Conservation (phyloP, 225 moss, liverwort and hornwort genomes). For the Lunularia cruciata region DNA sequence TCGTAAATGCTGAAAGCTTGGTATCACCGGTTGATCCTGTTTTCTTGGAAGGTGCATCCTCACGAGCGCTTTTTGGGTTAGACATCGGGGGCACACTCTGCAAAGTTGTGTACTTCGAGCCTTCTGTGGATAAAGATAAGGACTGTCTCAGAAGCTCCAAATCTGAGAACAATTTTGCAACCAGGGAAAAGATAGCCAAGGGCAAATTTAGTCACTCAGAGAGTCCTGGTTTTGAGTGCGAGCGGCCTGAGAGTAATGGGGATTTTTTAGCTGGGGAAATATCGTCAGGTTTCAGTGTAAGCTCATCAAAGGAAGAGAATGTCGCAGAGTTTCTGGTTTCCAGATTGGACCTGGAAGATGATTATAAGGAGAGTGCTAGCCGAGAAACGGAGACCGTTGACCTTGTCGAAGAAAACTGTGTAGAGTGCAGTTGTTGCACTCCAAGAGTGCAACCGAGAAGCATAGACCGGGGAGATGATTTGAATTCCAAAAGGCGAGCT, state of each 20-base stretch:
- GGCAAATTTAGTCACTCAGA: not conserved
- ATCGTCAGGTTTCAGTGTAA: not conserved
- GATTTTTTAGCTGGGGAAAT: not conserved
- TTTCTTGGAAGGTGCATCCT: constrained; percentile 69
- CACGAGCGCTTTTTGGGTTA: constrained; percentile 66
- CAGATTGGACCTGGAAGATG: constrained; percentile 1
- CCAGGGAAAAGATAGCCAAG: not conserved
- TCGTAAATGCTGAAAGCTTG: constrained; percentile 23
- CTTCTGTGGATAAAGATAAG: constrained; percentile 22
- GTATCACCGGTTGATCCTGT: constrained; percentile 58
- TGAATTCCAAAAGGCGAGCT: constrained; percentile 46
- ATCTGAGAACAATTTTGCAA: not conserved
- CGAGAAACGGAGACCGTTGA: not conserved
- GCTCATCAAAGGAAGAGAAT: constrained; percentile 16
- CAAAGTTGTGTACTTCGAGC: constrained; percentile 89
- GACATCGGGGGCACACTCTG: constrained; percentile 89
- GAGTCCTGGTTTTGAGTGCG: not conserved
- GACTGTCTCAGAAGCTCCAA: not conserved
- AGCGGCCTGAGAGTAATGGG: not conserved
- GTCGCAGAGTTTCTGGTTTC: constrained; percentile 19
- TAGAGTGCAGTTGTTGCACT: constrained; percentile 23
- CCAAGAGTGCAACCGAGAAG: constrained; percentile 6
- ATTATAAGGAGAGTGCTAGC: not conserved
- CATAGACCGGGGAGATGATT: constrained; percentile 26
- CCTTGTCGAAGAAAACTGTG: constrained; percentile 25